These are phyloP conservation scores for Oryza meyeriana DNA, from an alignment of 176 grass and related monocot species.

Conservation along the genomic window DNA sequence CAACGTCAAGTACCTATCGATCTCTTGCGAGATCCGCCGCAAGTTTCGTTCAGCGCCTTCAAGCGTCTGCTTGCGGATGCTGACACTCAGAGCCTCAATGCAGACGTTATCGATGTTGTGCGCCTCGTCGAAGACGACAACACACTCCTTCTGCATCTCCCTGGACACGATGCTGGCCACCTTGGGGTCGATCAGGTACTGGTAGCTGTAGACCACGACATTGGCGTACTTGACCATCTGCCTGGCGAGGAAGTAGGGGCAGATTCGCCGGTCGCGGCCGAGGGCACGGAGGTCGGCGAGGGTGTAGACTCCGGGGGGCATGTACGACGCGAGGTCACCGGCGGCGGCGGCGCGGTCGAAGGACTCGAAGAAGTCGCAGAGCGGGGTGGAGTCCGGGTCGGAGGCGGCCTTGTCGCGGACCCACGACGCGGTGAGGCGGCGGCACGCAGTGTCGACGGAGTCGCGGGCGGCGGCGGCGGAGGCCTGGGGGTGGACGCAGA, in stretches of 20 bases:
- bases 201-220: conserved; percentile 93
- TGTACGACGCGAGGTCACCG: conserved; percentile 52
- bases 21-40: conserved; percentile 68
- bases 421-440: conserved; percentile 86
- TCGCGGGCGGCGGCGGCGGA: conserved; percentile 68
- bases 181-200: conserved; percentile 93
- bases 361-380: conserved; percentile 76
- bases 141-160: conserved; percentile 97
- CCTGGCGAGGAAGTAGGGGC: conserved; percentile 90
- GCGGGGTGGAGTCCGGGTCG: conserved; percentile 42
- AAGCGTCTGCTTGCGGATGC: conserved; percentile 78
- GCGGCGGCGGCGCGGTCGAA: conserved; percentile 63
- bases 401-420: conserved; percentile 65
- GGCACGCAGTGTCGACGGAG: conserved; percentile 90
- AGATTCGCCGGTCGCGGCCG: conserved; percentile 66
- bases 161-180: conserved; percentile 79
- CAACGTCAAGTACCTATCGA: conserved; percentile 62
- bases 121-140: conserved; percentile 89
- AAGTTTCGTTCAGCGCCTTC: conserved; percentile 77
- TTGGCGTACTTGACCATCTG: conserved; percentile 90
- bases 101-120: conserved; percentile 98
- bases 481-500: conserved; percentile 73
- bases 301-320: conserved; percentile 78
- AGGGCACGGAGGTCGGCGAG: conserved; percentile 69
- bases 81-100: conserved; percentile 85